Base-by-base conservation (phyloP, 2,329 filamentous ascomycete genomes). In the Stagonosporopsis chrysanthemi region DNA sequence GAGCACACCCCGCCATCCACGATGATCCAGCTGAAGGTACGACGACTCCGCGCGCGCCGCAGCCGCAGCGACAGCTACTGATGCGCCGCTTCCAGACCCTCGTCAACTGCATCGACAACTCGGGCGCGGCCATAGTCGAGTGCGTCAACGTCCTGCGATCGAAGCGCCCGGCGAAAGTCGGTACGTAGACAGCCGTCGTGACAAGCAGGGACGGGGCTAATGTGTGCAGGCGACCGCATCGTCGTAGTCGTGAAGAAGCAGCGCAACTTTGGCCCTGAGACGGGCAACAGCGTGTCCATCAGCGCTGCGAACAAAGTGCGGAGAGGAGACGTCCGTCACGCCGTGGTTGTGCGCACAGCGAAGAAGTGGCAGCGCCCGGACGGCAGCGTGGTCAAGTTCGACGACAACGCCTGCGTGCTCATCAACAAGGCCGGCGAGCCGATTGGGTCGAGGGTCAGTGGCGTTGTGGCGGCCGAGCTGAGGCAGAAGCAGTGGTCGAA, bases 51-150 rank as follows among this genome's bases (percentile, higher is more conserved):
- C 23, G 24, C 23, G 22, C 42, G 22, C 31, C 23, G 22, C 42
- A 26, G 28, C n/a, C 29, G 17, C 15, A 24, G 24, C 24, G 8
- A 61, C 56, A 56, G 56, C 46, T 62, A 60, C 73, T 73, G 62
- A 98, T 97, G 91, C 66, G 63, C 41, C 56, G 39, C 56, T 60
- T 81, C 64, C 78, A 82, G 95, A 90, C 93, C 76, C 92, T 99
- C 87, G 86, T 99, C 72, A 97, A 95, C 81, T 98, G 95, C 88
- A 98, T 99, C 87, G 95, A 99, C 89, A 99, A 97, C 84, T 98
- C 95, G 65, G 95, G 95, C 76, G 95, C 95, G 68, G 93, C 95
- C 71, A 84, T 99, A 67, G 95, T 98, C 80, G 95, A 99, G 82
- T 99, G 95, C 81, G 91, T 90, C 77, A 90, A 94, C 76, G 90